Evolutionary conservation across 495 filamentous ascomycete genomes (phyloP), one percentile per base, ranked within the genome.

Genomic region (Apodospora peruviana): DNA sequence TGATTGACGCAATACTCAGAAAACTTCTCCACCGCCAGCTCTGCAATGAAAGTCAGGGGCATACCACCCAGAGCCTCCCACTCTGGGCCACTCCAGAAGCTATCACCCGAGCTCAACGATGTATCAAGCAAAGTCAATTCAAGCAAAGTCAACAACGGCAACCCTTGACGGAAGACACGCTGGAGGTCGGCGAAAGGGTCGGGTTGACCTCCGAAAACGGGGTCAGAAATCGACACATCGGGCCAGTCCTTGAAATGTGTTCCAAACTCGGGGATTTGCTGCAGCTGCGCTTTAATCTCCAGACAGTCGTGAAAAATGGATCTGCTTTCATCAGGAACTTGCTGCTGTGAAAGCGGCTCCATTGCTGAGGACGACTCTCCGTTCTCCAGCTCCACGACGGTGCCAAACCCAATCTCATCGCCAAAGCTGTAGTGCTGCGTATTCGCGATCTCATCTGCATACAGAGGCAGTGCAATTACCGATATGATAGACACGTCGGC

Each of bases 401-500:
- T n/a, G n/a, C n/a, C n/a, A n/a, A n/a, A n/a, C n/a, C n/a, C n/a
- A n/a, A n/a, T n/a, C n/a, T n/a, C n/a, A 10, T 40, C 23, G 5
- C 46, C 47, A 21, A 55, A 58, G 18, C 18, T 9, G 43, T 62
- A 62, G 40, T 55, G 59, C 0, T 57, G 48, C 0, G 43, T n/a
- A 19, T 62, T 62, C 16, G 39, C 20, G 5, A 62, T 44, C 7
- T 62, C 59, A 17, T 40, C 40, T 3, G 49, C 24, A 18, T 22
- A 50, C 1, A 62, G 36, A 3, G 59, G 59, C 9, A 62, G 38
- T 5, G 49, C 47, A 23, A 62, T 39, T 35, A 57, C 56, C 2
- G 59, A 54, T 12, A 55, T 40, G 37, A 35, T 41, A 0, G 59
- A 62, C 0, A 62, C 24, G 2, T 62, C 41, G 32, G 43, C 47